Percentiles rank a stretch among this genome's conserved stretches.
Evolutionary conservation across 1,284 basidiomycete genomes (phyloP).

Genomic region (Cryptococcus hybrid): DNA sequence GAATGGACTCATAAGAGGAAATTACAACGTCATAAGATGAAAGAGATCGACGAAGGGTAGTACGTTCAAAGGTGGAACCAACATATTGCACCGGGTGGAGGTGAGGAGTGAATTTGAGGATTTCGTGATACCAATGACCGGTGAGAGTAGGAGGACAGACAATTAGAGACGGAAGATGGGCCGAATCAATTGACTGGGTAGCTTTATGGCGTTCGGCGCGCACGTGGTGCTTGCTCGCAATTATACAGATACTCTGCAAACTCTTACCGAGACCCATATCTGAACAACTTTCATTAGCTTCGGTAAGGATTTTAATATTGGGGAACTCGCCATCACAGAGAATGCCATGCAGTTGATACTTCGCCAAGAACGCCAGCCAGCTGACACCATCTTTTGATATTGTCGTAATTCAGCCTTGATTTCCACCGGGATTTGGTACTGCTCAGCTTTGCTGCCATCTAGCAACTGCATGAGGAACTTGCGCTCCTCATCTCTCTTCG

Average conservation of each 20-base stretch:
- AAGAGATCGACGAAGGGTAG: slow-evolving; percentile 66
- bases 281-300: neutral
- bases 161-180: slow-evolving; percentile 90
- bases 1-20: slow-evolving; percentile 95
- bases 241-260: slow-evolving; percentile 95
- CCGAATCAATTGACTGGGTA: slow-evolving; percentile 70
- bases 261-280: slow-evolving; percentile 99
- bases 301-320: too few relatives aligned
- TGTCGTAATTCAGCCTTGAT: slow-evolving; percentile 94
- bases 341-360: slow-evolving; percentile 96
- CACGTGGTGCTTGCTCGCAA: slow-evolving; percentile 92
- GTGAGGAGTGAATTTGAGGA: slow-evolving; percentile 86
- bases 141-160: slow-evolving; percentile 96
- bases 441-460: slow-evolving; percentile 91
- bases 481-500: slow-evolving; percentile 81
- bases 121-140: slow-evolving; percentile 99
- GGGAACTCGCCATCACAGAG: slow-evolving; percentile 82
- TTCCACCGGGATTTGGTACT: slow-evolving; percentile 80
- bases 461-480: slow-evolving; percentile 92
- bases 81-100: slow-evolving; percentile 85
- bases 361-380: slow-evolving; percentile 95
- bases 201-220: slow-evolving; percentile 67
- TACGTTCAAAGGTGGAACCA: slow-evolving; percentile 82
- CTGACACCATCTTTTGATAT: slow-evolving; percentile 98
- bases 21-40: slow-evolving; percentile 79